Conservation (phyloP, 768 basidiomycete species). For the Lactifluus pinguis region DNA sequence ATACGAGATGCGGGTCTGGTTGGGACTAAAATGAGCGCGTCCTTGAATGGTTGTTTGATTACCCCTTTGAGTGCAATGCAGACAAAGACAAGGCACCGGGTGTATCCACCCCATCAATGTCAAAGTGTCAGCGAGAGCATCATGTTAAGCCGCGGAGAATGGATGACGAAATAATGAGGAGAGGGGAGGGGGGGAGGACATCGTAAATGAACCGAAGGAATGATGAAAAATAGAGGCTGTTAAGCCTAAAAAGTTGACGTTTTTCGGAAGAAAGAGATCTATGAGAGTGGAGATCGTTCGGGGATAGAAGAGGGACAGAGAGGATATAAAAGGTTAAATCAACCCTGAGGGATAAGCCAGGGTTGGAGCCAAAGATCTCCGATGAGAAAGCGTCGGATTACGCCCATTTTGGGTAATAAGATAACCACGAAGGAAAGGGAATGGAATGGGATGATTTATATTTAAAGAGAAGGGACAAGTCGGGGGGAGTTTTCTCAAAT, state of each 20-base stretch:
- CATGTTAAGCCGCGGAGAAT: not conserved
- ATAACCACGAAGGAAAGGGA: not conserved
- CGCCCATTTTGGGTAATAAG: not conserved
- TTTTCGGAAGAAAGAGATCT: not conserved
- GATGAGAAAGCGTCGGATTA: not conserved
- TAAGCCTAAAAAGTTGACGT: not conserved
- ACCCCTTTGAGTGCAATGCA: no score
- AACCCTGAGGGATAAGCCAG: not conserved
- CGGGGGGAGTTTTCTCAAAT: not conserved
- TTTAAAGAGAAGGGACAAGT: not conserved
- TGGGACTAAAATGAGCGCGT: no score
- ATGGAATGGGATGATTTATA: not conserved
- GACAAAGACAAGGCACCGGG: no score
- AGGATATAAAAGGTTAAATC: not conserved
- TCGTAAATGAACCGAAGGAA: slow-evolving; percentile 5
- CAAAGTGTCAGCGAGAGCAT: no score
- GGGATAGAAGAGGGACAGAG: not conserved
- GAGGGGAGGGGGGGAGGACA: not conserved
- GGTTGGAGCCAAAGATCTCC: not conserved
- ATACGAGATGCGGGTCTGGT: no score
- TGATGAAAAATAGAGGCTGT: not conserved
- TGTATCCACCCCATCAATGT: no score
- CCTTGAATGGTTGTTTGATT: no score
- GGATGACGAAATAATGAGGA: not conserved
- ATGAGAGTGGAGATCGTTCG: not conserved